These are phyloP conservation scores for Chrysoporthe cubensis DNA, from an alignment of 2,329 filamentous ascomycete species.

Conservation along the genomic window DNA sequence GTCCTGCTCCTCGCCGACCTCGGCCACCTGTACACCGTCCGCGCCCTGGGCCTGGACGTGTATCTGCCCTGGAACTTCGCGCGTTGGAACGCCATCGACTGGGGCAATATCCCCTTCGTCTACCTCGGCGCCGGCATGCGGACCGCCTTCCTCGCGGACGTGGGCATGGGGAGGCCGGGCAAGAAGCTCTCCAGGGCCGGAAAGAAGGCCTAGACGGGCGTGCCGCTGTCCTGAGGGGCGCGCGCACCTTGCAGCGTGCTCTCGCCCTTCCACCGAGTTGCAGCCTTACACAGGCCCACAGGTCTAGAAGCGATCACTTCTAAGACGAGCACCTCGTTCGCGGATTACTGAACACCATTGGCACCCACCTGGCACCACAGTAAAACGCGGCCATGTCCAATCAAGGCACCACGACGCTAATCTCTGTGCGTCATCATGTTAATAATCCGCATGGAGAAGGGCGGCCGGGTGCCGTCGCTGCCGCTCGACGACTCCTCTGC, in stretches of 20 bases:
- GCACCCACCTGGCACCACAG: too few species aligned
- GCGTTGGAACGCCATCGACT: slow-evolving; percentile 69
- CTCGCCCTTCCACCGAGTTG: not conserved
- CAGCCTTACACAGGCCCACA: too few species aligned
- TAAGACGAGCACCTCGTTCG: too few species aligned
- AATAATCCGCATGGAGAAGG: not conserved
- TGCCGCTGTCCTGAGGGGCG: not conserved
- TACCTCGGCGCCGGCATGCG: slow-evolving; percentile 67
- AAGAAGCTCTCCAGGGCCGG: slow-evolving; percentile 21
- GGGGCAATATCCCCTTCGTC: slow-evolving; percentile 72
- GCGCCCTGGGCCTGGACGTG: slow-evolving; percentile 59
- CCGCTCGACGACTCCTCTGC: not conserved
- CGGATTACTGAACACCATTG: too few species aligned
- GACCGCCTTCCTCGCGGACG: slow-evolving; percentile 59
- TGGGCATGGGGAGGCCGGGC: slow-evolving; percentile 50
- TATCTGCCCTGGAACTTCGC: slow-evolving; percentile 60
- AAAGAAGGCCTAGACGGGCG: slow-evolving; percentile 11
- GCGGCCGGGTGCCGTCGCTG: not conserved
- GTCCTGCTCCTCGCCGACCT: slow-evolving; percentile 75
- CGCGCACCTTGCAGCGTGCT: not conserved
- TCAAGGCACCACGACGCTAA: not conserved
- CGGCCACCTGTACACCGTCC: slow-evolving; percentile 72
- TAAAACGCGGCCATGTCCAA: too few species aligned
- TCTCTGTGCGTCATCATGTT: not conserved
- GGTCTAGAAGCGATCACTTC: too few species aligned